Evolutionary conservation across 768 basidiomycete genomes (phyloP).

Genomic region (Rhizopogon vinicolor): DNA sequence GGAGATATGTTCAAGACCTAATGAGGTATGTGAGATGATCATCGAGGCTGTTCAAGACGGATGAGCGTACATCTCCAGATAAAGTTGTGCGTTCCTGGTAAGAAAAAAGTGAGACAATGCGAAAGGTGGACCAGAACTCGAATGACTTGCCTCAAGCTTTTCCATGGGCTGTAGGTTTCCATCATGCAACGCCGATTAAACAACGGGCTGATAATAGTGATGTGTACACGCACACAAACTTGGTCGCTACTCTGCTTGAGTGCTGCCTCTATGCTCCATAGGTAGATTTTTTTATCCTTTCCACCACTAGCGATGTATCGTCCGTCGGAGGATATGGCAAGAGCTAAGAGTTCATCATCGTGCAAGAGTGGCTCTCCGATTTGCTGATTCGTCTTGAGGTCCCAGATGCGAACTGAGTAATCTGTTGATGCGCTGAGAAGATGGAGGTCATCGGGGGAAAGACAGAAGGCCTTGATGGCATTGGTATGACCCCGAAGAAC

Average conservation of each 20-base stretch:
- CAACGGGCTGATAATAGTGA: neutral
- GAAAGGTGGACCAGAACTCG: no score
- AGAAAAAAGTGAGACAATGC: neutral
- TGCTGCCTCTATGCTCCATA: constrained; percentile 75
- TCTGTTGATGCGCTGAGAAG: no score
- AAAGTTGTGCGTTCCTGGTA: no score
- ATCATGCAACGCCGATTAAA: neutral
- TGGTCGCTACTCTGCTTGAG: neutral
- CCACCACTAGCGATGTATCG: constrained; percentile 84
- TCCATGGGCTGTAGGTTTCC: neutral
- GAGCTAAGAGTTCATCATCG: constrained; percentile 75
- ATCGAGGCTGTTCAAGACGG: neutral
- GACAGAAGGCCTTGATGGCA: no score
- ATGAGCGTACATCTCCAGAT: no score
- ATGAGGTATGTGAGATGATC: neutral
- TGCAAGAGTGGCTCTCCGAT: constrained; percentile 34
- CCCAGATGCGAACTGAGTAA: no score
- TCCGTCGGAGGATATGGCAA: constrained; percentile 84
- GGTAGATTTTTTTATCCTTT: constrained; percentile 71
- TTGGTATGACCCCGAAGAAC: no score
- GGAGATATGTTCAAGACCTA: neutral
- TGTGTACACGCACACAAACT: neutral
- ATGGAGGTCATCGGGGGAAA: no score
- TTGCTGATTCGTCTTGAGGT: no score
- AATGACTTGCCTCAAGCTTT: neutral